phyloP scores from a whole-genome alignment of 257 asterid species.

The Przewalskia tangutica region DNA sequence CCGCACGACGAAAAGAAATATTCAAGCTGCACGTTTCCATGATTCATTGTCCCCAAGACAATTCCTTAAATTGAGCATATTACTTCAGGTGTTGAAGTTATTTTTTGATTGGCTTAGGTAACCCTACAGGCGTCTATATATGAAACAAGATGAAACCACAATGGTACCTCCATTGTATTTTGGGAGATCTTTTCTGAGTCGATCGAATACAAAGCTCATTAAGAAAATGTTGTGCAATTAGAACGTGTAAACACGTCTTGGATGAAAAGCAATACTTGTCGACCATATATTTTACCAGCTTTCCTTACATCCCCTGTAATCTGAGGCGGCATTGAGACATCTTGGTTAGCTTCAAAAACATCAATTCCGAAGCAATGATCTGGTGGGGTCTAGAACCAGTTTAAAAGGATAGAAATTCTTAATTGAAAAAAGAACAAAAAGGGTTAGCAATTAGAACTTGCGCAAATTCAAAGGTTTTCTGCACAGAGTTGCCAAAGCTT shows the following conservation, averaged over 20 bases:
- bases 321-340: background rate
- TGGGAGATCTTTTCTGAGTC: background rate
- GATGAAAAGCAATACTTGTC: background rate
- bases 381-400: background rate
- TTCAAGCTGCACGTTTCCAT: background rate
- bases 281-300: background rate
- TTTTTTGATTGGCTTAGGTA: background rate
- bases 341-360: background rate
- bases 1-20: no score
- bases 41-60: background rate
- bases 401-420: background rate
- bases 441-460: background rate
- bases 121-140: background rate
- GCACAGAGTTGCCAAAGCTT: constrained; percentile 5
- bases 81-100: background rate
- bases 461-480: background rate
- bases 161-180: background rate
- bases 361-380: background rate
- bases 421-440: background rate
- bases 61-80: background rate
- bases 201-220: background rate
- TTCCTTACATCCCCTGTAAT: background rate
- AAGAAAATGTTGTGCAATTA: background rate
- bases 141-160: background rate
- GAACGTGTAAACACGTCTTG: background rate